A percentile compares a stretch with the other conserved stretches of the same genome.
Conservation (phyloP, 106 monocot genomes). For the Platanthera guangdongensis region DNA sequence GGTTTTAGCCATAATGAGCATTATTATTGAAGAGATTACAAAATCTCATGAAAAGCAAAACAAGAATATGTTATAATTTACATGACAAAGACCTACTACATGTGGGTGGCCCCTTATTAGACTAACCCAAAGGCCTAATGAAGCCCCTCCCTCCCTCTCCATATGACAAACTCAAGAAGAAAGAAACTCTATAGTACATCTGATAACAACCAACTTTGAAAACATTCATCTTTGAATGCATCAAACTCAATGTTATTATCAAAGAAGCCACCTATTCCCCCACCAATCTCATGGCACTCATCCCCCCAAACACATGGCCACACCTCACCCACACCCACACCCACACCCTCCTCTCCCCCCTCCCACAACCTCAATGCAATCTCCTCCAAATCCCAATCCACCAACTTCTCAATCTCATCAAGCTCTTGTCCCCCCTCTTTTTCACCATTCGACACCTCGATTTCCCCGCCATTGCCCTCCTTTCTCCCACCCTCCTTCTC, state of each 20-base stretch:
- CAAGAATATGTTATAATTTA: too few species aligned
- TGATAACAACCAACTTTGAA: conserved; percentile 3
- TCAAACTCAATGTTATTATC: background rate
- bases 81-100: background rate
- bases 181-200: background rate
- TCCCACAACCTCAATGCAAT: conserved; percentile 6
- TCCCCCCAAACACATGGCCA: background rate
- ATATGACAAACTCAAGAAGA: background rate
- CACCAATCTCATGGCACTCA: background rate
- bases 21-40: background rate
- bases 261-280: background rate
- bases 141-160: background rate
- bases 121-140: background rate
- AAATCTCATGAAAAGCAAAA: background rate
- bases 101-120: background rate
- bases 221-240: background rate
- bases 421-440: background rate
- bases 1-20: background rate
- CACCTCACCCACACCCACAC: background rate
- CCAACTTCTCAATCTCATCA: conserved; percentile 9
- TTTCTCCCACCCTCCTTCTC: background rate
- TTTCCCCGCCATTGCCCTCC: background rate
- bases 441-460: background rate
- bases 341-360: background rate
- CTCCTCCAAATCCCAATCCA: conserved; percentile 9